These are phyloP conservation scores for Pseudopithomyces maydicus DNA, from an alignment of 2,329 filamentous ascomycete species.

Conservation along the genomic window DNA sequence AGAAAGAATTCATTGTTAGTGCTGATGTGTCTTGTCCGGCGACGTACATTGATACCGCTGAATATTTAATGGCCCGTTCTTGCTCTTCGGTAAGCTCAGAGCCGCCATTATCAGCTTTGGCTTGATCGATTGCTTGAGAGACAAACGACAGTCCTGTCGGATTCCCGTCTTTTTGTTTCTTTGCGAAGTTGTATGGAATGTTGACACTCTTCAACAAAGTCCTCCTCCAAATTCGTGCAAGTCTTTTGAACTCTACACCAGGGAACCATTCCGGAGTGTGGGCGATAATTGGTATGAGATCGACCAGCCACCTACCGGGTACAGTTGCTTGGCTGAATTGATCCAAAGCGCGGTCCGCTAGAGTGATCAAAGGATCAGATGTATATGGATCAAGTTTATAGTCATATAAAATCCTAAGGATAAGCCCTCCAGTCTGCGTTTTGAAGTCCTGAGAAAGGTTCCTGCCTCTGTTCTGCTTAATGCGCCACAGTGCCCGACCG, in stretches of 20 bases:
- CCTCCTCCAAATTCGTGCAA: constrained; percentile 38
- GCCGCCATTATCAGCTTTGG: constrained; percentile 8
- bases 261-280: constrained; percentile 53
- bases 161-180: constrained; percentile 29
- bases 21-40: constrained; percentile 13
- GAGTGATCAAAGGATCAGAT: constrained; percentile 50
- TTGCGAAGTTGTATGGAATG: constrained; percentile 48
- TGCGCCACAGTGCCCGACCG: constrained; percentile 50
- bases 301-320: constrained; percentile 53
- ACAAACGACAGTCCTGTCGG: constrained; percentile 40
- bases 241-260: constrained; percentile 49
- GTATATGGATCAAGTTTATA: constrained; percentile 50
- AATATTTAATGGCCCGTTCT: constrained; percentile 42
- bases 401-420: constrained; percentile 39
- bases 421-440: constrained; percentile 40
- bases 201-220: constrained; percentile 27
- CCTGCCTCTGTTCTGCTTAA: constrained; percentile 46
- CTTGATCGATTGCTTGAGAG: constrained; percentile 38
- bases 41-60: constrained; percentile 47
- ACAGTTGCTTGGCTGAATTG: constrained; percentile 47
- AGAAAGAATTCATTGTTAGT: not conserved
- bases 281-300: constrained; percentile 50
- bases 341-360: constrained; percentile 47
- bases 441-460: constrained; percentile 49
- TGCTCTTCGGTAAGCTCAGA: constrained; percentile 21